Evolutionary conservation across 352 stramenopile genomes (phyloP), one percentile per base, ranked within the genome.

Genomic region (Pythium plurisporium): DNA sequence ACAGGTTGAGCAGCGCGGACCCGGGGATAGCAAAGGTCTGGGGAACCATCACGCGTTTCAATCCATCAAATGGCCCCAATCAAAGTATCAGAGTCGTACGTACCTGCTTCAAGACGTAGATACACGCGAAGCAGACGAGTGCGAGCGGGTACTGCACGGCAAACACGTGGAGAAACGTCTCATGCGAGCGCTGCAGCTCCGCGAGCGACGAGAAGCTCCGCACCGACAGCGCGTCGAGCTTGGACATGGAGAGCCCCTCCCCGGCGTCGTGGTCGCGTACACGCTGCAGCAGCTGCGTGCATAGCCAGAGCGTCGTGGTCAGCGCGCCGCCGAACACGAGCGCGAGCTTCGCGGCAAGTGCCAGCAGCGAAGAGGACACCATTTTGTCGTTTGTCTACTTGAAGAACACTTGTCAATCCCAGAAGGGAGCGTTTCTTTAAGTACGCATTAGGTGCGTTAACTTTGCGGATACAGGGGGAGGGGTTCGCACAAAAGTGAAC

Each of bases 21-120:
- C 84, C 81, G 6, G 84, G 84, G 41, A 94, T 87, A 34, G 84
- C 82, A 67, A 94, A 94, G 17, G 84, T 91, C 78, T 90, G 43
- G n/a, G 29, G n/a, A n/a, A n/a, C n/a, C n/a, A n/a, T n/a, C n/a
- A n/a, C n/a, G n/a, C n/a, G n/a, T n/a, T n/a, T n/a, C n/a, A n/a
- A n/a, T n/a, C n/a, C n/a, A n/a, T n/a, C n/a, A n/a, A n/a, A n/a
- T n/a, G n/a, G n/a, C n/a, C n/a, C n/a, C n/a, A n/a, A n/a, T n/a
- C n/a, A n/a, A n/a, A n/a, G n/a, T n/a, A n/a, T n/a, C n/a, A n/a
- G n/a, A n/a, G n/a, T n/a, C n/a, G n/a, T n/a, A n/a, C 59, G n/a
- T 27, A 87, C 76, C 74, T 91, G 83, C 67, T 94, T 94, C 43
- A 94, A 76, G 40, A 89, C 69, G 72, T 90, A 94, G 56, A 89